Conservation (phyloP, 306 rosid genomes). For the Cucurbita pepo region DNA sequence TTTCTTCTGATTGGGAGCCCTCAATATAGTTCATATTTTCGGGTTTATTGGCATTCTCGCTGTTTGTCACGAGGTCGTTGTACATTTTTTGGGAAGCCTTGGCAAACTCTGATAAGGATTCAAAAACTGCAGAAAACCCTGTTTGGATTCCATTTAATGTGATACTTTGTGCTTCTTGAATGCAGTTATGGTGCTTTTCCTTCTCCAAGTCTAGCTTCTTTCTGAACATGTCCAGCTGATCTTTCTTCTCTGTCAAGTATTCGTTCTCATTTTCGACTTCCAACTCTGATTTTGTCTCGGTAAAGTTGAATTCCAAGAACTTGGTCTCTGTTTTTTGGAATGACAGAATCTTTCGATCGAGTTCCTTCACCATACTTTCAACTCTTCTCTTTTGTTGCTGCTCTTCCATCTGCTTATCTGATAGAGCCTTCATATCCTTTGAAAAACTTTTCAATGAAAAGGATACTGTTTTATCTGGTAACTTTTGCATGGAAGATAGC, state of each 20-base stretch:
- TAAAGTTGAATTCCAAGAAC: constrained; percentile 39
- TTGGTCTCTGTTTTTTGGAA: constrained; percentile 36
- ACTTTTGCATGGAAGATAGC: constrained; percentile 51
- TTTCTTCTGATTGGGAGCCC: constrained; percentile 22
- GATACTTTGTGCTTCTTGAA: constrained; percentile 64
- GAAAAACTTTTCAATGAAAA: constrained; percentile 42
- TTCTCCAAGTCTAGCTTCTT: constrained; percentile 56
- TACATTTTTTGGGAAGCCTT: constrained; percentile 66
- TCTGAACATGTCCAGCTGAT: constrained; percentile 43
- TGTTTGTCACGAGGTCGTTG: constrained; percentile 37
- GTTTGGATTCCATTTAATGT: constrained; percentile 60
- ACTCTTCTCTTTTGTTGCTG: constrained; percentile 79
- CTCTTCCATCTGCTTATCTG: constrained; percentile 66
- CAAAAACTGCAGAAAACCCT: constrained; percentile 68
- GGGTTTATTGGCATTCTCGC: constrained; percentile 36
- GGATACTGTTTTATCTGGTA: constrained; percentile 50
- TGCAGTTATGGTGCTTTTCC: constrained; percentile 55
- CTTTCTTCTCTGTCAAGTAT: constrained; percentile 38
- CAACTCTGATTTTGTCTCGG: constrained; percentile 24
- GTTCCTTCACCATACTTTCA: constrained; percentile 46
- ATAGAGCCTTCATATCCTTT: constrained; percentile 55
- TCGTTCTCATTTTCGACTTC: constrained; percentile 26
- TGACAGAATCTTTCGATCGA: constrained; percentile 32
- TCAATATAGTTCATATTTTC: constrained; percentile 36
- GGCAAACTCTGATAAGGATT: constrained; percentile 58